Conservation (phyloP, 208 protist genomes). For the Phytomonas serpens region DNA sequence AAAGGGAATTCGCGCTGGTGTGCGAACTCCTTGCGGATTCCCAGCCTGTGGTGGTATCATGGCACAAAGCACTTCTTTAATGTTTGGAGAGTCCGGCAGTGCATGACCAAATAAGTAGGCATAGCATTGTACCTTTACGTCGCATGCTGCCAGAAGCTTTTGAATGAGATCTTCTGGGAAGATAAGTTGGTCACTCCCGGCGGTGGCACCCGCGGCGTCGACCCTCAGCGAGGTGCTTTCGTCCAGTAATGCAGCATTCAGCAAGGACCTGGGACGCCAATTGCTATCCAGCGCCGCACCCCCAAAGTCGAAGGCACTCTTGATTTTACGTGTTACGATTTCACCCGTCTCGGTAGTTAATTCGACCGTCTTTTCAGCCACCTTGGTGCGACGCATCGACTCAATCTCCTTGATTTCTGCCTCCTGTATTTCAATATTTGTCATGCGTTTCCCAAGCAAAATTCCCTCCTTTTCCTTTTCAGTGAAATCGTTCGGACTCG, state of each 20-base stretch:
- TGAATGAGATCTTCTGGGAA: slow-evolving; percentile 70
- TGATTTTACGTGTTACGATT: slow-evolving; percentile 69
- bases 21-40: slow-evolving; percentile 52
- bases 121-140: slow-evolving; percentile 77
- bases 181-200: slow-evolving; percentile 74
- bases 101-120: slow-evolving; percentile 84
- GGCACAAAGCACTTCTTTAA: slow-evolving; percentile 83
- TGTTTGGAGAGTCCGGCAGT: slow-evolving; percentile 70
- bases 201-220: slow-evolving; percentile 47
- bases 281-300: slow-evolving; percentile 51
- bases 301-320: slow-evolving; percentile 81
- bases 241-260: slow-evolving; percentile 67
- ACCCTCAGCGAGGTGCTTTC: slow-evolving; percentile 57
- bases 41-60: slow-evolving; percentile 83
- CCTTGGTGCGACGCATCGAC: slow-evolving; percentile 88
- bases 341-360: slow-evolving; percentile 60
- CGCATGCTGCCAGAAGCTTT: slow-evolving; percentile 65
- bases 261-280: slow-evolving; percentile 75
- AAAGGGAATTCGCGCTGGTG: slow-evolving; percentile 56
- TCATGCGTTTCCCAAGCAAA: slow-evolving; percentile 99
- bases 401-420: slow-evolving; percentile 99
- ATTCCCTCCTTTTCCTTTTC: slow-evolving; percentile 99
- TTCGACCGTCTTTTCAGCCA: slow-evolving; percentile 51
- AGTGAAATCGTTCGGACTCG: slow-evolving; percentile 98
- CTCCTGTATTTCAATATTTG: slow-evolving; percentile 96